Conservation (phyloP, 139 green algal species). For the Chlorella sp. region DNA sequence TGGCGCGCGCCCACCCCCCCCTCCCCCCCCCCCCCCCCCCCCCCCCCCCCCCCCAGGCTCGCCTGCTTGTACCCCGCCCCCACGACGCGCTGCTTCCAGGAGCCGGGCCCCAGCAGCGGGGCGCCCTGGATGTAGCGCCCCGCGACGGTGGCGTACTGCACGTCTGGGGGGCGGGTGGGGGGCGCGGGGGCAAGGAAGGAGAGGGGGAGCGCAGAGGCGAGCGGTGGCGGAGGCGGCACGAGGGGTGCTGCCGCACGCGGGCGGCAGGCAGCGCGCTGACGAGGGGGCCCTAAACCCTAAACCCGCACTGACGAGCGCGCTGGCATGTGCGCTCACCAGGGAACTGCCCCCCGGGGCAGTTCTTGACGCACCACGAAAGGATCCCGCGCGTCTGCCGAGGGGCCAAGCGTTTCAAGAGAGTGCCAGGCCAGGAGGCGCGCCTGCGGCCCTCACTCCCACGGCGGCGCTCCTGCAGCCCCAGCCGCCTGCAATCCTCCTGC, state of each 20-base stretch:
- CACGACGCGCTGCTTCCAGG: conserved; percentile 50
- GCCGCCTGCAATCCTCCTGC: background rate
- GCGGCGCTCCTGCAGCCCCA: background rate
- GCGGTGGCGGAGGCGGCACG: background rate
- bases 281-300: background rate
- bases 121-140: conserved; percentile 77
- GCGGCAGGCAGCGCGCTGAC: background rate
- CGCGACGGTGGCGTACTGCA: conserved; percentile 85
- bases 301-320: background rate
- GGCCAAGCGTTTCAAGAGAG: background rate
- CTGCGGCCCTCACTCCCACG: background rate
- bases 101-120: conserved; percentile 36
- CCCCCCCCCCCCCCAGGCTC: background rate
- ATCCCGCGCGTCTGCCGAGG: conserved; percentile 87
- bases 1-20: too few relatives aligned
- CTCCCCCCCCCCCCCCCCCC: background rate
- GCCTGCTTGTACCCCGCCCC: conserved; percentile 89
- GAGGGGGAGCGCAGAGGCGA: conserved; percentile 13
- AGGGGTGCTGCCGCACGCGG: background rate
- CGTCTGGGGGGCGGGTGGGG: conserved; percentile 66
- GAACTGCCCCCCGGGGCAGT: conserved; percentile 54
- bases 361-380: conserved; percentile 71
- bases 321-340: conserved; percentile 1
- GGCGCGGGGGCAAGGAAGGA: background rate
- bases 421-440: too few relatives aligned